Percentiles rank a stretch among this genome's conserved stretches.
Evolutionary conservation across 495 filamentous ascomycete genomes (phyloP).

Genomic region (Bacidia rubella): DNA sequence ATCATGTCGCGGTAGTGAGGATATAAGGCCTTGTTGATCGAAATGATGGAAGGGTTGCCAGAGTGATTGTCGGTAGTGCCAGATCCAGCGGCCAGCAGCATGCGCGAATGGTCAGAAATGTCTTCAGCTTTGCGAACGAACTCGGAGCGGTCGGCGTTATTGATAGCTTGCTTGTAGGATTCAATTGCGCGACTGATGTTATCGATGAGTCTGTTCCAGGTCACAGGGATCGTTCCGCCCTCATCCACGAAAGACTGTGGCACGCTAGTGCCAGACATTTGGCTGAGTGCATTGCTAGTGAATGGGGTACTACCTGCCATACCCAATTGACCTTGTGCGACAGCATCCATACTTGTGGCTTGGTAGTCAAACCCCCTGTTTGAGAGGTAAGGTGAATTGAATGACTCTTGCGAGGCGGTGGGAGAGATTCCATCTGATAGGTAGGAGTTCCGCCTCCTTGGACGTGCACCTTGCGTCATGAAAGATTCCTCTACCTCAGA

Average conservation of each 20-base stretch:
- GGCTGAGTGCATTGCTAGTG: conserved; percentile 43
- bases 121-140: conserved; percentile 89
- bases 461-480: conserved; percentile 40
- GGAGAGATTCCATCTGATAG: conserved; percentile 66
- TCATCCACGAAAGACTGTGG: conserved; percentile 79
- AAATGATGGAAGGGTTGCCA: conserved; percentile 97
- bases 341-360: conserved; percentile 31
- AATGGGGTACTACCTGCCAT: conserved; percentile 53
- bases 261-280: conserved; percentile 42
- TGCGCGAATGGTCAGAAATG: conserved; percentile 88
- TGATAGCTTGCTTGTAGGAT: conserved; percentile 71
- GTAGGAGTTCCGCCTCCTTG: conserved; percentile 49
- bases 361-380: conserved; percentile 31
- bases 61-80: conserved; percentile 97
- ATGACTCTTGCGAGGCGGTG: conserved; percentile 82
- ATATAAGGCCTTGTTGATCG: conserved; percentile 88
- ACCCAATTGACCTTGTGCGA: conserved; percentile 27
- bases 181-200: conserved; percentile 86
- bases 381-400: conserved; percentile 43
- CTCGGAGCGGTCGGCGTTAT: conserved; percentile 65
- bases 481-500: conserved; percentile 70
- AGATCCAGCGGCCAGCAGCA: conserved; percentile 88
- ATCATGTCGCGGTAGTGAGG: conserved; percentile 98
- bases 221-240: conserved; percentile 54
- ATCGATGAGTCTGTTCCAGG: conserved; percentile 77